Base-by-base conservation (phyloP, 164 flowering plant genomes). In the Litsea cubeba region DNA sequence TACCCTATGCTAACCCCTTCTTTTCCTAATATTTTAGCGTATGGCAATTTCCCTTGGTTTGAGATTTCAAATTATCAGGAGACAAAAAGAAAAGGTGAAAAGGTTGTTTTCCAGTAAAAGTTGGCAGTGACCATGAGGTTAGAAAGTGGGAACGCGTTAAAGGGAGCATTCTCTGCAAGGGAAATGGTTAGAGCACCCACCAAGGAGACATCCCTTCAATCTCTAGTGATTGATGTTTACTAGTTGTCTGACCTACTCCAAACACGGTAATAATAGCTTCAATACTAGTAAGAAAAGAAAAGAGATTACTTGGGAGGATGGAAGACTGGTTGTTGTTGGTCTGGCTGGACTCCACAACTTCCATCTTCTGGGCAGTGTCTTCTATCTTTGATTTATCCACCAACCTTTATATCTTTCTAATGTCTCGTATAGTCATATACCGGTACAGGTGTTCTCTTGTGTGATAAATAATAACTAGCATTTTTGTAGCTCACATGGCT, bases 141-240 rank as follows among this genome's bases (percentile, higher is more conserved):
- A 24, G 32, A 10, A 23, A 63, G 66, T 63, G 18, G 51, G 12
- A 25, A 26, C 8, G 18, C 66, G 50, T 25, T 5, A 22, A 32
- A 23, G 75, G 76, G 46, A 12, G 62, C 72, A 72, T n/a, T 28
- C 74, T 65, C 72, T 71, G 69, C 63, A 60, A 71, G 40, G 51
- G 35, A 68, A 66, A 66, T 60, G 60, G 25, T 71, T 67, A 68
- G 20, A 50, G 54, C 66, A 71, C 74, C 79, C 76, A 76, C 60
- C 50, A 40, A 70, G 76, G 70, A 68, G 79, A 76, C 82, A 76
- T 24, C 8, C 50, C 65, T 62, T 62, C 17, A 40, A 62, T 32
- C 25, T 51, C 32, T 72, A 58, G 50, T 75, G 73, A 79, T 75
- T 79, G 78, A 67, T 73, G 73, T 72, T 49, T 72, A 50, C 6